These are phyloP conservation scores for Phytopythium delawarense DNA, from an alignment of 352 stramenopile genomes.

Conservation along the genomic window DNA sequence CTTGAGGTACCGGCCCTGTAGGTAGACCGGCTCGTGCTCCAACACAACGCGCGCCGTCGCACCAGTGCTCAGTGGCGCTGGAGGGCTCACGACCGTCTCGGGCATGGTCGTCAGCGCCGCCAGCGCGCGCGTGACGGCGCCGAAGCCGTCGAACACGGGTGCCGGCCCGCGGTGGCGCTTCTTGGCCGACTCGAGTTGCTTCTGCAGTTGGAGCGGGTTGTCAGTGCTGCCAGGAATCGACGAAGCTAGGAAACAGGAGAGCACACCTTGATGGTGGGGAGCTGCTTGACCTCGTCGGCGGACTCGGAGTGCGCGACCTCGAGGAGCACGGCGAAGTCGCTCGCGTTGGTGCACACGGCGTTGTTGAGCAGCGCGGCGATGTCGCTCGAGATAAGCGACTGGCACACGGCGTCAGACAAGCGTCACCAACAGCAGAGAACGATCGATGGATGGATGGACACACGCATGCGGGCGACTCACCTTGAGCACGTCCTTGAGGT, in stretches of 20 bases:
- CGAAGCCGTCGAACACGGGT: slow-evolving; percentile 73
- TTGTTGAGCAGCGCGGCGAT: slow-evolving; percentile 43
- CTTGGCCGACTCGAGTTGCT: slow-evolving; percentile 50
- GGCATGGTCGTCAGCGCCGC: slow-evolving; percentile 41
- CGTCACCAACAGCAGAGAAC: no score
- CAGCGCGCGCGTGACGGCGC: slow-evolving; percentile 66
- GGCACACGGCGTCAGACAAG: background rate
- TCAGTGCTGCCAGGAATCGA: background rate
- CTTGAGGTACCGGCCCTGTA: slow-evolving; percentile 90
- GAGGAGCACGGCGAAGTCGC: slow-evolving; percentile 63
- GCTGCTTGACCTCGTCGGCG: slow-evolving; percentile 68
- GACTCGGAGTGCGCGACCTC: slow-evolving; percentile 69
- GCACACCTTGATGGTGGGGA: slow-evolving; percentile 66
- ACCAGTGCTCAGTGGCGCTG: slow-evolving; percentile 27
- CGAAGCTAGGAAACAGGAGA: background rate
- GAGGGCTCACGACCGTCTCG: slow-evolving; percentile 52
- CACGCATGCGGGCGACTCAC: slow-evolving; percentile 13
- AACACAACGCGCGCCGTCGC: slow-evolving; percentile 38
- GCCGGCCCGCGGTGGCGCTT: slow-evolving; percentile 65
- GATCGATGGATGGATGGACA: no score
- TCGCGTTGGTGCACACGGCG: slow-evolving; percentile 49
- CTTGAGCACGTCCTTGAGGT: slow-evolving; percentile 82
- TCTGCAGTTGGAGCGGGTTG: slow-evolving; percentile 17
- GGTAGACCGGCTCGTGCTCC: slow-evolving; percentile 81
- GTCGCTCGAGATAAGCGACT: slow-evolving; percentile 41